phyloP scores from a whole-genome alignment of 306 rosid species.

The Malus orientalis region DNA sequence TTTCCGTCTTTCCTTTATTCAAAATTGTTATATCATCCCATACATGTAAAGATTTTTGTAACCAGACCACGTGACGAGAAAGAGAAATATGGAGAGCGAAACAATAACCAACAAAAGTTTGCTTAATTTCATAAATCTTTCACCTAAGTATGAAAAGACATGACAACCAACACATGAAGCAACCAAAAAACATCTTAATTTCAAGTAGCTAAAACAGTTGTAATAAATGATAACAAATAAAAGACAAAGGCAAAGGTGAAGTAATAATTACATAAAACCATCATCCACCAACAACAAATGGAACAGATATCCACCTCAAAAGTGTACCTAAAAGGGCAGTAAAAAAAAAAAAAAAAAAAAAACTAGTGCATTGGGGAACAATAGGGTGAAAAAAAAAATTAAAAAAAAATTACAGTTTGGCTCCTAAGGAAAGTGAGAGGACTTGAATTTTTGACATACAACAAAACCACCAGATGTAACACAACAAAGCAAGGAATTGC shows the following conservation, averaged over 20 bases:
- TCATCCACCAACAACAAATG: slow-evolving; percentile 11
- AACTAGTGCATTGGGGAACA: slow-evolving; percentile 6
- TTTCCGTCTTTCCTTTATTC: no score
- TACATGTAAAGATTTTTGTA: no score
- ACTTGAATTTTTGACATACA: slow-evolving; percentile 15
- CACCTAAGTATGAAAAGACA: slow-evolving; percentile 15
- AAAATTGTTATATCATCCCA: no score
- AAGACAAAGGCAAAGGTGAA: slow-evolving; percentile 7
- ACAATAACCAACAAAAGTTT: neutral
- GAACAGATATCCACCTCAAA: slow-evolving; percentile 20
- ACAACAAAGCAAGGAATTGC: slow-evolving; percentile 8
- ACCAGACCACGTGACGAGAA: no score
- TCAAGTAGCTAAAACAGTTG: slow-evolving; percentile 5
- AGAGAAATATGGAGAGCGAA: no score
- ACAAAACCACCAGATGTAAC: slow-evolving; percentile 8
- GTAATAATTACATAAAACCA: slow-evolving; percentile 27
- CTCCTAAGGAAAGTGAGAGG: slow-evolving; percentile 4
- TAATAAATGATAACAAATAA: neutral
- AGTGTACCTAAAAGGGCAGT: neutral
- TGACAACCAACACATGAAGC: slow-evolving; percentile 25
- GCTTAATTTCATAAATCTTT: slow-evolving; percentile 14
- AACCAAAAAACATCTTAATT: slow-evolving; percentile 19
- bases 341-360: neutral
- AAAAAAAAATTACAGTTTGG: slow-evolving; percentile 9
- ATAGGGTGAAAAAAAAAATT: neutral